Evolutionary conservation across 2,329 filamentous ascomycete genomes (phyloP), one percentile per base, ranked within the genome.

Genomic region (Cladosporium sp.): DNA sequence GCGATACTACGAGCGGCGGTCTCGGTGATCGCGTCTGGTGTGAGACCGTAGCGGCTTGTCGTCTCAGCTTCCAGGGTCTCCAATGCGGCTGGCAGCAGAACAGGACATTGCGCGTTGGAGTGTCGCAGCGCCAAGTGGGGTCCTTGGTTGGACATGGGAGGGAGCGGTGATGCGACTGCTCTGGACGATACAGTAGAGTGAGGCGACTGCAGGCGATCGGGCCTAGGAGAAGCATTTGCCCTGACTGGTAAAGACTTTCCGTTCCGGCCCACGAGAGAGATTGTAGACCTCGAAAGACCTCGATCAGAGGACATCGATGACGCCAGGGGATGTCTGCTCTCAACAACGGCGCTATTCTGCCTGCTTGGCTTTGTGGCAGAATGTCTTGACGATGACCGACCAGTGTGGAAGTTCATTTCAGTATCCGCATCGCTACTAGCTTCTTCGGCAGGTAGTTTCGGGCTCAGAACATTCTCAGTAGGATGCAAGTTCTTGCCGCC

Each of bases 11-110:
- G 88, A 21, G 92, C 94, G 1, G 93, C 91, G 75, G 94, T 97
- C 75, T 98, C 95, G 0, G 92, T 89, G 82, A 98, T 92, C 78
- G 97, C 89, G 63, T 95, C 92, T 75, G 96, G 92, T 0, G 90
- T 91, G 57, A 98, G 83, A 5, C 93, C 93, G 66, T 96, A 87
- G 71, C 97, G 93, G 51, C 92, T 90, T 67, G 93, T 90, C 0
- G 93, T 93, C 65, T 96, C 91, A 73, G 95, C 93, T 79, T 98
- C 95, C 1, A 98, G 86, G 68, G 95, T 94, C 32, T 96, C 86
- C 87, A 97, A 95, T 74, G 96, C 92, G 47, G 95, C 82, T 6
- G 94, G 87, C 54, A 84, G 85, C 59, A 89, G 81, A 7, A 84
- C 84, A 36, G 86, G 84, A 68, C 87, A 89, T 65, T 80, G 80